phyloP scores from a whole-genome alignment of 352 stramenopile species.

The Phytophthora gonapodyides region DNA sequence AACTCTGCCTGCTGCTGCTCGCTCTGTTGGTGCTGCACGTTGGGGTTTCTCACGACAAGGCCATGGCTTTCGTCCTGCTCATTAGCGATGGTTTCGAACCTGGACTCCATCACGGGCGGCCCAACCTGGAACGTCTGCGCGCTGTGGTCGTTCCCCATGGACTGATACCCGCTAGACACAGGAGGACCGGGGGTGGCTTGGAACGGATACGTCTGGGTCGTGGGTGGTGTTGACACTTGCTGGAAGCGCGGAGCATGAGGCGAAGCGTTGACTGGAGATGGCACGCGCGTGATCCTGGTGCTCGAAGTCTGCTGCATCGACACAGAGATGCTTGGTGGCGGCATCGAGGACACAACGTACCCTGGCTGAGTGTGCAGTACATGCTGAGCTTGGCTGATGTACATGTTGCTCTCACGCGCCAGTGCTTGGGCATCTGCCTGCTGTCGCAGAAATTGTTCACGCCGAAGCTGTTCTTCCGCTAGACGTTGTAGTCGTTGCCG shows the following conservation, averaged over 20 bases:
- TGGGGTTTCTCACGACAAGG: conserved; percentile 30
- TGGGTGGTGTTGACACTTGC: conserved; percentile 5
- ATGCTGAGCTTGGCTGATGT: conserved; percentile 33
- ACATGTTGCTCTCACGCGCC: conserved; percentile 17
- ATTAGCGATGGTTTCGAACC: conserved; percentile 35
- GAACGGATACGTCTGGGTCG: conserved; percentile 11
- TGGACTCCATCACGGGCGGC: conserved; percentile 4
- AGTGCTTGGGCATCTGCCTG: conserved; percentile 22
- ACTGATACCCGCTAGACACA: conserved; percentile 15
- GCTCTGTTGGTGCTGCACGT: conserved; percentile 17
- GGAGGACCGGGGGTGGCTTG: conserved; percentile 6
- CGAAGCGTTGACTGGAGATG: conserved; percentile 23
- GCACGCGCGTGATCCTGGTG: conserved; percentile 12
- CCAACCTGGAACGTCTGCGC: conserved; percentile 23
- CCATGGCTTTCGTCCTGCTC: conserved; percentile 24
- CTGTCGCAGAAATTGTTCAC: conserved; percentile 23
- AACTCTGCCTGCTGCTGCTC: conserved; percentile 22
- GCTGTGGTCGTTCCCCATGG: conserved; percentile 10
- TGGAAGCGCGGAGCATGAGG: conserved; percentile 20
- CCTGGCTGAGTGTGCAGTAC: conserved; percentile 20
- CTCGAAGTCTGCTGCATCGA: conserved; percentile 16
- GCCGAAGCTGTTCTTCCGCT: conserved; percentile 23
- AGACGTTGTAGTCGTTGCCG: conserved; percentile 23
- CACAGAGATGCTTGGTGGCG: conserved; percentile 17
- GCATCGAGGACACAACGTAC: conserved; percentile 19